These are phyloP conservation scores for Selaginella moellendorffii DNA, from an alignment of 75 land plant species.

Conservation along the genomic window DNA sequence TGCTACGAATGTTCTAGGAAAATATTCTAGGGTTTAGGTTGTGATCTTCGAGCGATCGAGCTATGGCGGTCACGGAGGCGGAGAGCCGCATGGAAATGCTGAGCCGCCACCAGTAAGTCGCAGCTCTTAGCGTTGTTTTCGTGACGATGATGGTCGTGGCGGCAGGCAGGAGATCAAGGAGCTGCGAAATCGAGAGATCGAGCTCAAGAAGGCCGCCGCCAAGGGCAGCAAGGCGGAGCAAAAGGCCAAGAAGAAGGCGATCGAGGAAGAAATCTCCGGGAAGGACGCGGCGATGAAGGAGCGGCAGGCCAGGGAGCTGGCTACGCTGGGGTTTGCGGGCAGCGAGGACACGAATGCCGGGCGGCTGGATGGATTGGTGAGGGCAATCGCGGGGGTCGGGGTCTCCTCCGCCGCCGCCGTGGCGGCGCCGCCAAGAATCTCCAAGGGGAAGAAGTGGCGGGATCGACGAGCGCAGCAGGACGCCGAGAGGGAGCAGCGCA, in stretches of 20 bases:
- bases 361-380: constrained; percentile 54
- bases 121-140: neutral
- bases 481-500: constrained; percentile 72
- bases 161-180: constrained; percentile 55
- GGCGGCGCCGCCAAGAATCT: constrained; percentile 27
- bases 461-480: constrained; percentile 80
- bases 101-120: constrained; percentile 18
- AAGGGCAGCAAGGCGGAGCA: constrained; percentile 97
- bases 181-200: constrained; percentile 60
- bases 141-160: neutral
- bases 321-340: constrained; percentile 42
- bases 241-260: constrained; percentile 80
- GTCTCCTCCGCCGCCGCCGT: no score
- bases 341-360: neutral
- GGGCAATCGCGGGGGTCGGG: constrained; percentile 64
- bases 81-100: constrained; percentile 25
- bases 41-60: no score
- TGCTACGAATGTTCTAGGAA: no score
- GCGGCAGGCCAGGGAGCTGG: constrained; percentile 65
- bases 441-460: constrained; percentile 47
- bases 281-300: constrained; percentile 43
- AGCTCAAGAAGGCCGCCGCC: constrained; percentile 74
- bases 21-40: no score
- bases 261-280: constrained; percentile 66
- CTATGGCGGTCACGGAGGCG: no score